Percentiles rank a stretch among this genome's conserved stretches.
phyloP scores from a whole-genome alignment of 1,284 basidiomycete species.

The Ustilago trichophora region DNA sequence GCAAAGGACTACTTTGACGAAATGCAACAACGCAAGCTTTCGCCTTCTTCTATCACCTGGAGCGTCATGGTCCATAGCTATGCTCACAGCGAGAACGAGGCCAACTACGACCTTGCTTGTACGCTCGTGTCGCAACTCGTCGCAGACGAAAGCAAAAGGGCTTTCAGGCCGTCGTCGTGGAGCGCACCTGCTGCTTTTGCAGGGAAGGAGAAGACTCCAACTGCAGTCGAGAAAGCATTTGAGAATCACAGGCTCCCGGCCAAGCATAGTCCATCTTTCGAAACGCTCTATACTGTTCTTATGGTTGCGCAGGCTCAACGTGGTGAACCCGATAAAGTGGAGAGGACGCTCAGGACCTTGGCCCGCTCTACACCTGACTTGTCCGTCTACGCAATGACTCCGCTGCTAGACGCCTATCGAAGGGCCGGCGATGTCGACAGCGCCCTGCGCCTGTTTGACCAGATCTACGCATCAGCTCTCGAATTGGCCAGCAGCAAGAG shows the following conservation, averaged over 20 bases:
- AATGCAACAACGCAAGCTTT: slow-evolving; percentile 76
- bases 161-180: slow-evolving; percentile 13
- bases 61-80: slow-evolving; percentile 71
- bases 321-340: slow-evolving; percentile 72
- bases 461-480: slow-evolving; percentile 73
- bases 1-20: slow-evolving; percentile 79
- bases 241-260: neutral
- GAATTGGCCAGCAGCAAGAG: slow-evolving; percentile 34
- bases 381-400: slow-evolving; percentile 74
- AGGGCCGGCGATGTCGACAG: slow-evolving; percentile 72
- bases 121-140: slow-evolving; percentile 47
- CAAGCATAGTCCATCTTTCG: slow-evolving; percentile 34
- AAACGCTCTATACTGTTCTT: slow-evolving; percentile 74
- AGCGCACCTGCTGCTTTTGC: neutral
- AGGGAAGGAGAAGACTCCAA: neutral
- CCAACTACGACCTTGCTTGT: slow-evolving; percentile 45
- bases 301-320: slow-evolving; percentile 72
- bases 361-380: slow-evolving; percentile 71
- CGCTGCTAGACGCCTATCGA: slow-evolving; percentile 81
- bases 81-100: slow-evolving; percentile 45
- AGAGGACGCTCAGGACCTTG: slow-evolving; percentile 73
- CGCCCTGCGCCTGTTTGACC: slow-evolving; percentile 76
- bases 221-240: neutral
- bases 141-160: slow-evolving; percentile 20
- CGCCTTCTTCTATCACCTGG: slow-evolving; percentile 79